Evolutionary conservation across 768 basidiomycete species (phyloP), one percentile per base, ranked within the genome.

Genomic region (Tricholoma furcatifolium): DNA sequence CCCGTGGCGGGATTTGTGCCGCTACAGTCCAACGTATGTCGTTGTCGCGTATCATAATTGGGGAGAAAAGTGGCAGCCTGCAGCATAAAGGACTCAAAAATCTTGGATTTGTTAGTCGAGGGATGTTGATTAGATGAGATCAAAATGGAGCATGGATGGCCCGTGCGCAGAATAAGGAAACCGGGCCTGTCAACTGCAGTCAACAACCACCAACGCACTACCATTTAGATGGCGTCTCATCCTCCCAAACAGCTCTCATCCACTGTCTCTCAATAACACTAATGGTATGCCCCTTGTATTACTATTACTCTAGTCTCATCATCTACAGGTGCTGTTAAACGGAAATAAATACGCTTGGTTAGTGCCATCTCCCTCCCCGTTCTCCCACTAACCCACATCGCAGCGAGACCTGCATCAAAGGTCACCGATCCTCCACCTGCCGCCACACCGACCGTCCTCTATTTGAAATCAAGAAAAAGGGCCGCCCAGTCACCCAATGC

Each of bases 381-480:
- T 40, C 52, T 51, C 51, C 24, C 47, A 56, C 32, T 31, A 46
- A 48, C 24, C n/a, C 34, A 38, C 18, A 6, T 41, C 42, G 20
- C 61, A 93, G 92, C 69, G 90, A 90, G 75, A 88, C 91, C 60
- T 96, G 93, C 74, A 94, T 94, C 70, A 93, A 93, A 72, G 93
- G 93, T 15, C 93, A 96, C 71, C 83, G 93, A 44, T 94, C 93
- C 14, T 91, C 91, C 14, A 80, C 84, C 27, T 96, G 93, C 73
- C 86, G 84, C 64, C 93, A 96, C 67, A 87, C 83, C 48, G 91
- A 93, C 67, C 82, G 93, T 38, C 87, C 92, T 34, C 77, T 96
- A 47, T 93, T 86, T 67, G 91, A 95, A 71, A 90, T 96, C 52
- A 92, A 93, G 76, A 91, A 88, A 76, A 94, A 96, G 67, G 93